phyloP scores from a whole-genome alignment of 2,329 filamentous ascomycete genomes.

The Reticulascus tulasneorum region DNA sequence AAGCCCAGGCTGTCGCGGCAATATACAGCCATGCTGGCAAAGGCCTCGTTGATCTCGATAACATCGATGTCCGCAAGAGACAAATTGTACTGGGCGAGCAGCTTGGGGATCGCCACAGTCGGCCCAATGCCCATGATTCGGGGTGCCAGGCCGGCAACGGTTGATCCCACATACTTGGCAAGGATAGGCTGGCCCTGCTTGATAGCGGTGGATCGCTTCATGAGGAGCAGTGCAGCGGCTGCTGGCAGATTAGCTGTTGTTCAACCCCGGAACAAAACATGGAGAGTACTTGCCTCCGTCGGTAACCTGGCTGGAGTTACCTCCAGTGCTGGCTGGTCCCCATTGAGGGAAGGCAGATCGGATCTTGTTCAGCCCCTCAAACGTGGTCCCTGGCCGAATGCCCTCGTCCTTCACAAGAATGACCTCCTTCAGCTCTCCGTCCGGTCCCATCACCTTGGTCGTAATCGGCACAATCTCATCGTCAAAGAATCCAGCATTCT shows the following conservation, averaged over 20 bases:
- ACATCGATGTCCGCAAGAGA: slow-evolving; percentile 81
- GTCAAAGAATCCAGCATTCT: slow-evolving; percentile 86
- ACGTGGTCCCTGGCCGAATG: slow-evolving; percentile 84
- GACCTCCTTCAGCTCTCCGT: slow-evolving; percentile 73
- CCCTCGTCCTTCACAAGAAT: slow-evolving; percentile 85
- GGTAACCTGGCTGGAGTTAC: slow-evolving; percentile 92
- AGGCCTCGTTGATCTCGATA: slow-evolving; percentile 94
- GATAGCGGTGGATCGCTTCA: slow-evolving; percentile 89
- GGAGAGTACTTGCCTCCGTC: slow-evolving; percentile 63
- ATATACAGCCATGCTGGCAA: slow-evolving; percentile 97
- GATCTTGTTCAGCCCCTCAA: slow-evolving; percentile 77
- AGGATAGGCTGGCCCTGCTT: slow-evolving; percentile 86
- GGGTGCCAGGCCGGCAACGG: slow-evolving; percentile 83
- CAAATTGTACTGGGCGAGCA: slow-evolving; percentile 75
- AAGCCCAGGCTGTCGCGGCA: slow-evolving; percentile 71
- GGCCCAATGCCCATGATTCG: slow-evolving; percentile 96
- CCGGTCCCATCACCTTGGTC: slow-evolving; percentile 76
- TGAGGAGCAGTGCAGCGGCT: slow-evolving; percentile 83
- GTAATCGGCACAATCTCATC: slow-evolving; percentile 92
- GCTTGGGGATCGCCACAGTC: slow-evolving; percentile 71
- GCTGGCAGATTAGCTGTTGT: slow-evolving; percentile 3
- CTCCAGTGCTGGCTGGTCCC: slow-evolving; percentile 81
- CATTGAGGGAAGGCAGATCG: slow-evolving; percentile 86
- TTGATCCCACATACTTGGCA: slow-evolving; percentile 91
- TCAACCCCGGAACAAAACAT: background rate